These are phyloP conservation scores for Pontederia paniculata DNA, from an alignment of 176 grass and related monocot genomes.

Conservation along the genomic window DNA sequence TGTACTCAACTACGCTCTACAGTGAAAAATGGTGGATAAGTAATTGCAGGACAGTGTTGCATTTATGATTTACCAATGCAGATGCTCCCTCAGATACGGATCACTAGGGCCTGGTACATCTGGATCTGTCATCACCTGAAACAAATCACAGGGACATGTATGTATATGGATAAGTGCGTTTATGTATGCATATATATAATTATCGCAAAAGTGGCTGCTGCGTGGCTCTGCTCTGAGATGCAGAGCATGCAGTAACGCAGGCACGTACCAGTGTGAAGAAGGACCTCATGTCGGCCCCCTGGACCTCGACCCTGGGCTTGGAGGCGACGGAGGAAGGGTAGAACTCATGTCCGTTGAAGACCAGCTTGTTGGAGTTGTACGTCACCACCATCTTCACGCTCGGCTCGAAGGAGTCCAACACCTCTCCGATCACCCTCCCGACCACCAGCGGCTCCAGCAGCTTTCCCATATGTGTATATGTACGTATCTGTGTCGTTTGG, in stretches of 20 bases:
- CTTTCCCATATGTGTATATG: slow-evolving; percentile 38
- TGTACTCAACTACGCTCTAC: too few species aligned
- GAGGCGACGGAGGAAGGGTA: slow-evolving; percentile 50
- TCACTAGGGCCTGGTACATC: not conserved
- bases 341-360: slow-evolving; percentile 80
- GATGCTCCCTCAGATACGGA: not conserved
- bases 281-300: slow-evolving; percentile 65
- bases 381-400: slow-evolving; percentile 61
- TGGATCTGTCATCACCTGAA: not conserved
- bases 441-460: slow-evolving; percentile 52
- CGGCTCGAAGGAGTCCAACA: slow-evolving; percentile 71
- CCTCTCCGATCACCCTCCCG: slow-evolving; percentile 86
- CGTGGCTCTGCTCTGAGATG: too few species aligned
- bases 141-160: not conserved
- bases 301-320: slow-evolving; percentile 70
- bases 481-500: too few species aligned
- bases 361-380: slow-evolving; percentile 73
- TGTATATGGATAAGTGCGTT: too few species aligned
- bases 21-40: too few species aligned
- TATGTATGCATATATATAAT: too few species aligned
- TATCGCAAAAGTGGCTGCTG: too few species aligned
- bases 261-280: slow-evolving; percentile 65
- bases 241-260: not conserved
- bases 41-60: not conserved
- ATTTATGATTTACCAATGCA: not conserved